Evolutionary conservation across 140 eudicot species (phyloP).

Genomic region (Eryngium alpinum): DNA sequence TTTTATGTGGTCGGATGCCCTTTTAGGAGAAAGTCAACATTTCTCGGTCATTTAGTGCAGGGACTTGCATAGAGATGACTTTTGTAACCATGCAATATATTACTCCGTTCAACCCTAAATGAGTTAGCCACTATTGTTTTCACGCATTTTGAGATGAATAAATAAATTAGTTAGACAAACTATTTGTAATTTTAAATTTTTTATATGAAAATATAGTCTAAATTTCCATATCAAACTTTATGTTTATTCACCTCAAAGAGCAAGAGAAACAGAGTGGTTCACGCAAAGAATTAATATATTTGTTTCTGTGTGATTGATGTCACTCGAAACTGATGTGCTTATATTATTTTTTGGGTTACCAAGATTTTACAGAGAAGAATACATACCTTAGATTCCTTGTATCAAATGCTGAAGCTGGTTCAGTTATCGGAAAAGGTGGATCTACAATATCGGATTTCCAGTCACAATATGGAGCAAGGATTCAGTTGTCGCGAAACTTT

Average conservation of each 20-base stretch:
- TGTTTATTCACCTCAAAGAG: no score
- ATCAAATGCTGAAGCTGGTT: constrained; percentile 95
- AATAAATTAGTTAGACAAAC: no score
- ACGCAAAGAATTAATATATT: no score
- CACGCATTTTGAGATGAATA: no score
- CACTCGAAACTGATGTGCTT: not conserved
- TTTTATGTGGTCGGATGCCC: not conserved
- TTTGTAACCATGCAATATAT: not conserved
- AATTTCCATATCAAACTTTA: no score
- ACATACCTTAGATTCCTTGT: constrained; percentile 81
- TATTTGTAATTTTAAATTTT: no score
- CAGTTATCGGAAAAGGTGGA: constrained; percentile 92
- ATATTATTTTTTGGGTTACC: constrained; percentile 15
- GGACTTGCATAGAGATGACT: not conserved
- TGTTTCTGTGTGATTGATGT: not conserved
- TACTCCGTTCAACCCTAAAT: no score
- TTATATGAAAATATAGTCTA: no score
- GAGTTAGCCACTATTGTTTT: not conserved
- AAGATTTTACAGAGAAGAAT: constrained; percentile 54
- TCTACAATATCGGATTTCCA: constrained; percentile 77
- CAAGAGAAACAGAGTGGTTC: no score
- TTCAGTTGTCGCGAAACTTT: constrained; percentile 78
- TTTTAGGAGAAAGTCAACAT: no score
- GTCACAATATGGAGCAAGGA: constrained; percentile 76
- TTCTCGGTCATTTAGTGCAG: not conserved